Evolutionary conservation across 169 alveolate species (phyloP), one percentile per base, ranked within the genome.

Genomic region (Ichthyophthirius multifiliis): DNA sequence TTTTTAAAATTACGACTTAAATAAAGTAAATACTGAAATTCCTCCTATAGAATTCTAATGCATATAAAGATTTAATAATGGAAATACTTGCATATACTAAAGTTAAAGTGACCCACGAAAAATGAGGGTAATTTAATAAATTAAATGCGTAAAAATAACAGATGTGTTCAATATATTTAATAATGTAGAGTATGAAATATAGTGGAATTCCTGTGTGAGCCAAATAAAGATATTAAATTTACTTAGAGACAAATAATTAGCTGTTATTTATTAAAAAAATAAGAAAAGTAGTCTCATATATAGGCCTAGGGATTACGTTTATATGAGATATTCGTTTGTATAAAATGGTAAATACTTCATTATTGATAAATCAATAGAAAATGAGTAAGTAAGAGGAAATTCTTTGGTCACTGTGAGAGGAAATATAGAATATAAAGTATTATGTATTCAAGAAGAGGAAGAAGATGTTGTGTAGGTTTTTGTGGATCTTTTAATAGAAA

Each of bases 281-380:
- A 78, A 78, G 23, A 62, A 48, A 23, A 63, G 43, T 64, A 78
- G 84, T n/a, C 23, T 64, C 20, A 31, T 78, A 37, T 78, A 78
- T 44, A 30, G 62, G 15, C 84, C 84, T 5, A 39, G 84, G n/a
- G 84, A 78, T 65, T 78, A 43, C 37, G 84, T 78, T 2, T 78
- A 43, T 39, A 23, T 78, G 3, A 64, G 84, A 45, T 67, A 43
- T 44, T 76, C 73, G 0, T 41, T 63, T n/a, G 44, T 27, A 20
- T 64, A 75, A 44, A 55, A 67, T 2, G 63, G 44, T 4, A 43
- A 41, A 1, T 55, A 44, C 5, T 9, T 55, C 6, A 55, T 78
- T 39, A 63, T 78, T 1, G 84, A 78, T 34, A 78, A 78, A 64
- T 78, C 84, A 7, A 78, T 78, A 7, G 84, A 78, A 35, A 23